Conservation (phyloP, 2,329 filamentous ascomycete species). For the Pseudopyrenochaeta lycopersici region DNA sequence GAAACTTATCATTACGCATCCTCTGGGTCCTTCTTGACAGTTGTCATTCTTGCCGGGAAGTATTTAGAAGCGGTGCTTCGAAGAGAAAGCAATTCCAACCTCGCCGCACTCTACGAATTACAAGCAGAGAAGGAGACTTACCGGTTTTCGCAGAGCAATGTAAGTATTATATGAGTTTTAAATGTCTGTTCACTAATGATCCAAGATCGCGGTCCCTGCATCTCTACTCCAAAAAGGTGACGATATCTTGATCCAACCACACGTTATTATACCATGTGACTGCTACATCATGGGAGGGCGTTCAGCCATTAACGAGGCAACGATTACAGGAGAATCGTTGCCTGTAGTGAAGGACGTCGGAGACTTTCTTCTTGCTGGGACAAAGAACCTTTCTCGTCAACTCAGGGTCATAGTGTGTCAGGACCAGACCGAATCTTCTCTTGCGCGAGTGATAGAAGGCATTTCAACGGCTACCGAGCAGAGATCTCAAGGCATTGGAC, state of each 20-base stretch:
- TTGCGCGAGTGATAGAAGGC: constrained; percentile 15
- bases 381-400: constrained; percentile 5
- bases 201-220: neutral
- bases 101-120: constrained; percentile 11
- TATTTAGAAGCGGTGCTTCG: constrained; percentile 9
- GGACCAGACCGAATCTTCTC: constrained; percentile 10
- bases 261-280: constrained; percentile 12
- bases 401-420: constrained; percentile 5
- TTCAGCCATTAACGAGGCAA: constrained; percentile 15
- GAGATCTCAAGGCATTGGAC: neutral
- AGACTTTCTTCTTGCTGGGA: constrained; percentile 16
- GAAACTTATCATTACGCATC: neutral
- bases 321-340: constrained; percentile 13
- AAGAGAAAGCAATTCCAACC: constrained; percentile 7
- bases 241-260: constrained; percentile 8
- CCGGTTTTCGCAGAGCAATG: neutral
- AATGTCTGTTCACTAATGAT: neutral
- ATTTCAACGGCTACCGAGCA: constrained; percentile 10
- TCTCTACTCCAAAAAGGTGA: constrained; percentile 12
- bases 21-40: constrained; percentile 5
- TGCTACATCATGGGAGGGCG: constrained; percentile 11
- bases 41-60: constrained; percentile 8
- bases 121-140: constrained; percentile 7
- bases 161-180: neutral
- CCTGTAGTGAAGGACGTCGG: constrained; percentile 10